A percentile compares a stretch with the other conserved stretches of the same genome.
These are phyloP conservation scores for Xanthoconium stramineum DNA, from an alignment of 768 basidiomycete species.

Conservation along the genomic window DNA sequence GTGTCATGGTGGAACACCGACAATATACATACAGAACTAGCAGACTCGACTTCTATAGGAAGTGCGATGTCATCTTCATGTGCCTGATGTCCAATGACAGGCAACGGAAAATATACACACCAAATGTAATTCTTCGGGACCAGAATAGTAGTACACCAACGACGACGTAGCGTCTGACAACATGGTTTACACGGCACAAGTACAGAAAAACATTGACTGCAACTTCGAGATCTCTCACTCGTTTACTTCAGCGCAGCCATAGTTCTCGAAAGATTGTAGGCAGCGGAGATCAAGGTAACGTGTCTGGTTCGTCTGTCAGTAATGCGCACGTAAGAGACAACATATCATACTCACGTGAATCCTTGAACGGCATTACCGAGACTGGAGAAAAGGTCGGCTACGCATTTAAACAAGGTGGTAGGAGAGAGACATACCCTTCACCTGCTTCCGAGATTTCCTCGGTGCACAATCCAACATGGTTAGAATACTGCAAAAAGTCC, in stretches of 20 bases:
- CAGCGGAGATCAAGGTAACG: conserved; percentile 81
- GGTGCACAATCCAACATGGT: conserved; percentile 83
- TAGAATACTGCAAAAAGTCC: conserved; percentile 80
- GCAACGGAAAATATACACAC: too few relatives aligned
- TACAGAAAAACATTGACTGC: not conserved
- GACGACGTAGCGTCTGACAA: not conserved
- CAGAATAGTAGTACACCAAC: too few relatives aligned
- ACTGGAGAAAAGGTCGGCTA: conserved; percentile 33
- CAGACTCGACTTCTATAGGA: too few relatives aligned
- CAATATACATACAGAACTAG: too few relatives aligned
- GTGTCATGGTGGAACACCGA: too few relatives aligned
- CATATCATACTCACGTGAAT: conserved; percentile 62
- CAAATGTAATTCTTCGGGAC: too few relatives aligned
- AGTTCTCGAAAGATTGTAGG: conserved; percentile 79
- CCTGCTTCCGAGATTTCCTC: conserved; percentile 86
- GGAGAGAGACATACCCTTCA: conserved; percentile 57
- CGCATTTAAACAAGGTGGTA: not conserved
- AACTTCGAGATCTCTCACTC: not conserved
- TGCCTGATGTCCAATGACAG: too few relatives aligned
- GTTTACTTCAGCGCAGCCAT: conserved; percentile 15
- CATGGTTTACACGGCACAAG: not conserved
- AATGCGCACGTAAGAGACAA: not conserved
- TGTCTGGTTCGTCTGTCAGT: conserved; percentile 43
- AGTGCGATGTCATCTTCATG: too few relatives aligned
- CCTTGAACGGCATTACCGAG: conserved; percentile 88